Evolutionary conservation across 176 grass and related monocot species (phyloP).

Genomic region (Zoysia pacifica): DNA sequence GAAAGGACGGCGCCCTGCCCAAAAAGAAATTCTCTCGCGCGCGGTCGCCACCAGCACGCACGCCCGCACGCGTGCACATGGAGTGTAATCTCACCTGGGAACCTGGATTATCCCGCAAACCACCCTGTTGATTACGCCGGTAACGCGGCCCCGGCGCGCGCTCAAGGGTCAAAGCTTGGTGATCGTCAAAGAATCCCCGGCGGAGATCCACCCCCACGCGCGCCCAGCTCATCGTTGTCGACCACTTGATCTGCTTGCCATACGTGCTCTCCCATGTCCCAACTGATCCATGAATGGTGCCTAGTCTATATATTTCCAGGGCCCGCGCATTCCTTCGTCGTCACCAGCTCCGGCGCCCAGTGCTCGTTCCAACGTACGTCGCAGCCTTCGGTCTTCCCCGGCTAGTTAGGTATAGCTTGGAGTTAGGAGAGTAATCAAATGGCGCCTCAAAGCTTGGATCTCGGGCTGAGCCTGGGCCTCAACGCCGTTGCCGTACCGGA

Average conservation of each 20-base stretch:
- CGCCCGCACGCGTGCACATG: neutral
- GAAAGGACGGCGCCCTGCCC: neutral
- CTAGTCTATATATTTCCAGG: constrained; percentile 50
- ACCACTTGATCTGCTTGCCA: constrained; percentile 40
- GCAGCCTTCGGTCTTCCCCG: neutral
- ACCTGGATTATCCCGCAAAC: constrained; percentile 39
- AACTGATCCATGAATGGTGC: constrained; percentile 24
- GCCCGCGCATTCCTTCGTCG: constrained; percentile 35
- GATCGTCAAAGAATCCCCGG: constrained; percentile 28
- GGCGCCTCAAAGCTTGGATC: constrained; percentile 55
- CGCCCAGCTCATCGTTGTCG: constrained; percentile 82
- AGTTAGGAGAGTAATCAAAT: neutral
- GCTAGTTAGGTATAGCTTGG: neutral
- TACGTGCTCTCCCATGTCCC: constrained; percentile 19
- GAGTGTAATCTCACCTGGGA: constrained; percentile 51
- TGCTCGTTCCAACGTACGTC: neutral
- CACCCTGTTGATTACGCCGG: constrained; percentile 22
- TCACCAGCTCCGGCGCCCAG: constrained; percentile 27
- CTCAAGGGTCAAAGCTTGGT: constrained; percentile 46
- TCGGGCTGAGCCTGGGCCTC: constrained; percentile 64
- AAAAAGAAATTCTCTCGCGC: constrained; percentile 5
- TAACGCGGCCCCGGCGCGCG: constrained; percentile 19
- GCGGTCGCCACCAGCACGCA: neutral
- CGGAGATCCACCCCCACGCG: constrained; percentile 59
- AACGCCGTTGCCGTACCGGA: neutral